Conservation (phyloP, 2,329 filamentous ascomycete species). For the Lachnellula suecica region DNA sequence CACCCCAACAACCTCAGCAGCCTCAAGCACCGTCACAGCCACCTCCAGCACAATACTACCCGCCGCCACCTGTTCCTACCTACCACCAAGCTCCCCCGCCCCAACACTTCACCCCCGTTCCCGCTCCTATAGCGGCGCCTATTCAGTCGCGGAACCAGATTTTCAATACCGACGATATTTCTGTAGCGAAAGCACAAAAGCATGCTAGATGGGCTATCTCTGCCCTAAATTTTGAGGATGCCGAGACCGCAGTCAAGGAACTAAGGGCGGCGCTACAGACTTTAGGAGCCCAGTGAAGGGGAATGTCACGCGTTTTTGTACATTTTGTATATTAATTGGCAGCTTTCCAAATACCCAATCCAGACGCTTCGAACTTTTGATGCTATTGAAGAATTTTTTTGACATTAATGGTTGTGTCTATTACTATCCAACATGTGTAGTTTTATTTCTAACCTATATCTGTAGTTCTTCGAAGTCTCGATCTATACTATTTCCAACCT, state of each 20-base stretch:
- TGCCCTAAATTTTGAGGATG: constrained; percentile 94
- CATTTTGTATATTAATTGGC: constrained; percentile 3
- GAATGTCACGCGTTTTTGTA: background rate
- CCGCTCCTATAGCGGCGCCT: constrained; percentile 27
- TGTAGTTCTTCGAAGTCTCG: too few relatives aligned
- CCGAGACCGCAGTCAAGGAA: constrained; percentile 84
- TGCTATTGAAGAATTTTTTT: too few relatives aligned
- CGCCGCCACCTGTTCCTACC: constrained; percentile 7
- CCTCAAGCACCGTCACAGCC: constrained; percentile 29
- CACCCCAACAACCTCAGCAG: constrained; percentile 37
- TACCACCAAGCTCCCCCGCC: constrained; percentile 12
- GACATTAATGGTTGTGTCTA: too few relatives aligned
- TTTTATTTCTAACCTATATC: too few relatives aligned
- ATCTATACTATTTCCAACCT: too few relatives aligned
- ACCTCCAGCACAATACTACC: constrained; percentile 6
- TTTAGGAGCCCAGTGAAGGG: constrained; percentile 27
- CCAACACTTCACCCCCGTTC: constrained; percentile 4
- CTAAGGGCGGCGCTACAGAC: constrained; percentile 67
- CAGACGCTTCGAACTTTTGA: too few relatives aligned
- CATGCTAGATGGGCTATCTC: constrained; percentile 97
- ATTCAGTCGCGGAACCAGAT: constrained; percentile 26
- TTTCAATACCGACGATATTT: constrained; percentile 63
- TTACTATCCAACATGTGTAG: too few relatives aligned
- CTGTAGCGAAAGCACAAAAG: constrained; percentile 82
- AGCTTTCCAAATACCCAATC: constrained; percentile 5